These are phyloP conservation scores for Dentipellis fragilis DNA, from an alignment of 768 basidiomycete species.

Conservation along the genomic window DNA sequence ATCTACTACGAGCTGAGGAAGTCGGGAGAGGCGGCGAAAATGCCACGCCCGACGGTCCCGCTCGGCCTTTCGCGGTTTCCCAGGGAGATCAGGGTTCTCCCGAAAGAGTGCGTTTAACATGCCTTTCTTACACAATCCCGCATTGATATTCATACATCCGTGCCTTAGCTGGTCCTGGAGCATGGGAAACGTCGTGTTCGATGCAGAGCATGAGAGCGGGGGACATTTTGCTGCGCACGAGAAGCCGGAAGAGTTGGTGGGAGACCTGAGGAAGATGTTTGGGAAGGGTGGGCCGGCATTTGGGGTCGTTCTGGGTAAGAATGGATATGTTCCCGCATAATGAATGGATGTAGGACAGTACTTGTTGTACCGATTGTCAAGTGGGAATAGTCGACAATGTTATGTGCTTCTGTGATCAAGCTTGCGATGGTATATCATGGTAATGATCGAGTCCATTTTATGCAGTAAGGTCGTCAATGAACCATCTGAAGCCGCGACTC, in stretches of 20 bases:
- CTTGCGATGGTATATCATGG: too few species aligned
- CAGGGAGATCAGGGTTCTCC: conserved; percentile 12
- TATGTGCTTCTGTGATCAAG: too few species aligned
- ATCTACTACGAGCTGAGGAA: conserved; percentile 23
- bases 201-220: conserved; percentile 16
- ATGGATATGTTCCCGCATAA: neutral
- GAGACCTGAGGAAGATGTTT: conserved; percentile 2
- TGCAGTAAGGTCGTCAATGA: too few species aligned
- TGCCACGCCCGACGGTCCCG: conserved; percentile 10
- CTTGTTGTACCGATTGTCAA: too few species aligned
- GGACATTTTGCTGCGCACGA: conserved; percentile 1
- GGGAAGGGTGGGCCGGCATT: conserved; percentile 4
- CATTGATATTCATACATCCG: neutral
- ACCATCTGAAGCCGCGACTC: too few species aligned
- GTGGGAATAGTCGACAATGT: too few species aligned
- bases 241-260: neutral
- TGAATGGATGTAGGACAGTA: too few species aligned
- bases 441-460: too few species aligned
- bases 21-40: neutral
- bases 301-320: neutral
- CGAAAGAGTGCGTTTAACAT: neutral
- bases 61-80: conserved; percentile 24
- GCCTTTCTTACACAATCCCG: neutral
- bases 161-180: conserved; percentile 15
- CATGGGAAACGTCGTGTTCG: conserved; percentile 19